These are phyloP conservation scores for Podospora comata DNA, from an alignment of 495 filamentous ascomycete genomes.

Conservation along the genomic window DNA sequence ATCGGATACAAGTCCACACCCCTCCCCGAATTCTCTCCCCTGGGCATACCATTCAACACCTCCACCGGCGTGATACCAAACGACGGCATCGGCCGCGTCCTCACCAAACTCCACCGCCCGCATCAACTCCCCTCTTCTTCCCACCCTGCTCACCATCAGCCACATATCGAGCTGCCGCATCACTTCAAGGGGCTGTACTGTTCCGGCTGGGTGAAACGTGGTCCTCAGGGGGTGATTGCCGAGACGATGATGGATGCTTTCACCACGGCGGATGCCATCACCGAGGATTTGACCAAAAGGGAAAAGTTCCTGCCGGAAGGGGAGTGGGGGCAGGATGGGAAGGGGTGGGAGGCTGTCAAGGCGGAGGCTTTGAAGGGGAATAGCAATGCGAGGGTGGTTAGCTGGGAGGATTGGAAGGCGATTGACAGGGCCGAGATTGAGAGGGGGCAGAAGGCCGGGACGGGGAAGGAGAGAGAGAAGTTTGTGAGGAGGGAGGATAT, in stretches of 20 bases:
- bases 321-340: constrained; percentile 28
- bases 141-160: background rate
- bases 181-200: constrained; percentile 79
- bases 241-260: constrained; percentile 96
- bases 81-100: constrained; percentile 73
- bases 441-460: constrained; percentile 49
- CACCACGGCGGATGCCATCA: constrained; percentile 76
- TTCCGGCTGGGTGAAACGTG: constrained; percentile 94
- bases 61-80: constrained; percentile 75
- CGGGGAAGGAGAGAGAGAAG: constrained; percentile 82
- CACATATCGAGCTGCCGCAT: constrained; percentile 24
- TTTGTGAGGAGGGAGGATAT: constrained; percentile 75
- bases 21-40: constrained; percentile 69
- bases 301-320: constrained; percentile 39
- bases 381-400: constrained; percentile 49
- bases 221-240: constrained; percentile 93
- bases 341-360: constrained; percentile 75
- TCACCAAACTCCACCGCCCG: constrained; percentile 1
- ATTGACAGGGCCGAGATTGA: constrained; percentile 78
- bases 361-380: constrained; percentile 27
- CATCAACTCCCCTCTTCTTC: background rate
- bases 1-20: constrained; percentile 86
- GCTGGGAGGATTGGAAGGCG: constrained; percentile 80
- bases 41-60: constrained; percentile 76
- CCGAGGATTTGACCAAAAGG: constrained; percentile 60